phyloP scores from a whole-genome alignment of 495 filamentous ascomycete genomes.

The Staphylotrichum tortipilum region DNA sequence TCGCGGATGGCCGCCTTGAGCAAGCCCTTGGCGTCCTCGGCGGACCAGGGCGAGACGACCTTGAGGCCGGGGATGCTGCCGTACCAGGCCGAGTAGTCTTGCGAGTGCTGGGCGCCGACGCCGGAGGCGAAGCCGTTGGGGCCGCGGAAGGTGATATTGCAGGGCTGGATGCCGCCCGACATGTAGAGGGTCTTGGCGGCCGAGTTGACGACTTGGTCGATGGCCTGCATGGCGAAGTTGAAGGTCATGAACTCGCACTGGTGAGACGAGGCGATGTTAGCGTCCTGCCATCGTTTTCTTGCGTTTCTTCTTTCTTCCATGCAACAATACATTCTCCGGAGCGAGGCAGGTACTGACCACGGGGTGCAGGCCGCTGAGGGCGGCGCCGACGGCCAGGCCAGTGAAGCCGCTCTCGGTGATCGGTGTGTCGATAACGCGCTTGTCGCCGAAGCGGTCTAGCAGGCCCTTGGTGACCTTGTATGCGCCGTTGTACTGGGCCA shows the following conservation, averaged over 20 bases:
- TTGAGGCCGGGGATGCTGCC: constrained; percentile 95
- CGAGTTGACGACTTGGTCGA: constrained; percentile 99
- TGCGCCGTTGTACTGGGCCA: constrained; percentile 98
- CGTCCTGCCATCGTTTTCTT: not conserved
- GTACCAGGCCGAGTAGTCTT: constrained; percentile 98
- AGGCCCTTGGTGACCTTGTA: constrained; percentile 99
- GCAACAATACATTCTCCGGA: too few relatives aligned
- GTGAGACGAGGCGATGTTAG: constrained; percentile 9
- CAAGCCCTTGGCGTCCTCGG: constrained; percentile 96
- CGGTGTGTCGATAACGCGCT: constrained; percentile 94
- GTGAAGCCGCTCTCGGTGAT: constrained; percentile 95
- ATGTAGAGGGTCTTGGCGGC: constrained; percentile 99
- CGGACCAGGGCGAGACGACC: constrained; percentile 89
- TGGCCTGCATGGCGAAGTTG: constrained; percentile 99
- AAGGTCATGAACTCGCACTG: constrained; percentile 99
- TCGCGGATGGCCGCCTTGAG: constrained; percentile 97
- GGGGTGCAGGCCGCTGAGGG: constrained; percentile 86
- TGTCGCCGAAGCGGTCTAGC: constrained; percentile 92
- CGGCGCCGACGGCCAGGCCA: constrained; percentile 89
- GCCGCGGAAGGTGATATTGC: constrained; percentile 98
- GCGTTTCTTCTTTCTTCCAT: not conserved
- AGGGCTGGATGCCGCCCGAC: constrained; percentile 98
- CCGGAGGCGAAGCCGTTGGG: constrained; percentile 96
- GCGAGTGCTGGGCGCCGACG: constrained; percentile 95
- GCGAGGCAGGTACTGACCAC: constrained; percentile 54